These are phyloP conservation scores for Rhizopogon sp. DNA, from an alignment of 768 basidiomycete genomes.

Conservation along the genomic window DNA sequence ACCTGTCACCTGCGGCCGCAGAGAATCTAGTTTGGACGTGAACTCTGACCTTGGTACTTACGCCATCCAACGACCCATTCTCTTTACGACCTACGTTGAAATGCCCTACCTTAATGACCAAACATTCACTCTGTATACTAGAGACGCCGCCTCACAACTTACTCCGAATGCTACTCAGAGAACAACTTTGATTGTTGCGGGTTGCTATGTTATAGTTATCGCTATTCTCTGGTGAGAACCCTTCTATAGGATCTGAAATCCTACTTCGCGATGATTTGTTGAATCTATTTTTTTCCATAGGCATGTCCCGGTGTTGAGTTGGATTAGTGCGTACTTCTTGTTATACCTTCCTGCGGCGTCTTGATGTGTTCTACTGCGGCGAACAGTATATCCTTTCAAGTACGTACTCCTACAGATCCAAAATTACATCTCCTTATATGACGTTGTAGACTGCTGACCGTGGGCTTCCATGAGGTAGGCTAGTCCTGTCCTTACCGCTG, in stretches of 20 bases:
- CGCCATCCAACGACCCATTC: neutral
- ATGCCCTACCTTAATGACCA: conserved; percentile 23
- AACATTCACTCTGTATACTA: conserved; percentile 13
- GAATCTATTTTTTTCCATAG: conserved; percentile 28
- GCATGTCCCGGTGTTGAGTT: conserved; percentile 73
- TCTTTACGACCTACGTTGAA: conserved; percentile 19
- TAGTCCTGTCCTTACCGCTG: conserved; percentile 3
- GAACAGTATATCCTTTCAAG: conserved; percentile 88
- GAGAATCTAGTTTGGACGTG: neutral
- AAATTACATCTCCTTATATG: neutral
- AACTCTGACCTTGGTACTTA: neutral
- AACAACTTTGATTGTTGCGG: conserved; percentile 77
- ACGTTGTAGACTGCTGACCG: conserved; percentile 61
- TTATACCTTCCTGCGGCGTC: neutral
- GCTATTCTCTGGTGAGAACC: conserved; percentile 69
- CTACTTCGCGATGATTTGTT: conserved; percentile 1
- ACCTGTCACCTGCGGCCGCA: neutral
- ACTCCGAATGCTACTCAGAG: conserved; percentile 70
- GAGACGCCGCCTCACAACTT: conserved; percentile 30
- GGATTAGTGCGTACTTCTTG: conserved; percentile 54
- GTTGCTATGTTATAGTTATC: conserved; percentile 66
- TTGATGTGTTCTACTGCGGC: conserved; percentile 5
- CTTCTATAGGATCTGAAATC: too few species aligned
- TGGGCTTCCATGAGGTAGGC: conserved; percentile 81
- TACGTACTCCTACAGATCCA: conserved; percentile 33